Base-by-base conservation (phyloP, 164 flowering plant species). In the Magnolia kwangsiensis region DNA sequence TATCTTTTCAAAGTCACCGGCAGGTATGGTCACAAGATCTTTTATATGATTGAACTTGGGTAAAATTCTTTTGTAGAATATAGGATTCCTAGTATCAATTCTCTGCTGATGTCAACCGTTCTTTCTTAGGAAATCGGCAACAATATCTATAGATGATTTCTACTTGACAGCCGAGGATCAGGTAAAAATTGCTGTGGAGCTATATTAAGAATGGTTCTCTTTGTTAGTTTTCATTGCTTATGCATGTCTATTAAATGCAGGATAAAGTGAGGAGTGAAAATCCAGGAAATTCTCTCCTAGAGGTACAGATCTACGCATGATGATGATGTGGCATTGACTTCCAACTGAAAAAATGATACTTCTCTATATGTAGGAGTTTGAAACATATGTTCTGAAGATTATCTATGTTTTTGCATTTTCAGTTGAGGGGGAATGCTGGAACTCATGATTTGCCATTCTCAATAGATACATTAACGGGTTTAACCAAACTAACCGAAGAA, bases 341-440 rank as follows among this genome's bases (percentile, higher is more conserved):
- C 11, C 11, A 7, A 55, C 61, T 55, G 61, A 16, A 55, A 55
- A 55, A 11, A 7, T 8, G 18, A 55, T 10, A 55, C 45, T 55
- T 55, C 18, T 8, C 61, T 69, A 14, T 8, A 14, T 2, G 11
- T 2, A 37, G 51, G 14, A 69, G 51, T 69, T 49, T 49, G 19
- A 51, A 8, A 29, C 9, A 31, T n/a, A 37, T 55, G 45, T 1
- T 37, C 37, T 68, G 71, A 21, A 65, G 10, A 65, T 67, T 51
- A 58, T 75, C 21, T 13, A 23, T n/a, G 24, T 10, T 58, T 58
- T 37, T 8, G 9, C 29, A 37, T 29, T 72, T 77, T 77, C 64
- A 96, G 99, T 81, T 84, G 27, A 97, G 99, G 63, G 99, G 99
- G 79, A 96, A 96, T 88, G 96, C 98, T 76, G 99, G 99, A 64